Percentiles rank a stretch among this genome's conserved stretches.
Conservation (phyloP, 345 rosid genomes). For the Rhizophora apiculata region DNA sequence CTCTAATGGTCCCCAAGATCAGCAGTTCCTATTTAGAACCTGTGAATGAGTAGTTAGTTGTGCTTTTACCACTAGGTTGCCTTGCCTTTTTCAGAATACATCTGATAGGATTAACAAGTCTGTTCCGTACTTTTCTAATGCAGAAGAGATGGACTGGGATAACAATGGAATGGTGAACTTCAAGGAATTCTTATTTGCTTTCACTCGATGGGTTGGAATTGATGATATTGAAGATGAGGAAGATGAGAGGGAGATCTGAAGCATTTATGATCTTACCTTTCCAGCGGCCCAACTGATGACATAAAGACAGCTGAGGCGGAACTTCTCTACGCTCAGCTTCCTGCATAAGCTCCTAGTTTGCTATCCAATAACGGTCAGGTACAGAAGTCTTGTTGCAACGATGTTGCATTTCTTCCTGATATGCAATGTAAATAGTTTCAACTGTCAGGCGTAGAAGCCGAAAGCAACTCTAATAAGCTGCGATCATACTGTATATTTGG, state of each 20-base stretch:
- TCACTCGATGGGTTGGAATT: conserved; percentile 86
- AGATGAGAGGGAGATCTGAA: conserved; percentile 28
- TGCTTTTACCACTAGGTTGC: background rate
- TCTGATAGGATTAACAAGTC: background rate
- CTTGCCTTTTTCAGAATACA: background rate
- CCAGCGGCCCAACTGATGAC: background rate
- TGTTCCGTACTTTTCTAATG: conserved; percentile 12
- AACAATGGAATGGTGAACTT: conserved; percentile 86
- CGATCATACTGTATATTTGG: background rate
- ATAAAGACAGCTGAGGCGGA: background rate
- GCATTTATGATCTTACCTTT: background rate
- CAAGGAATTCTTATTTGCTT: conserved; percentile 92
- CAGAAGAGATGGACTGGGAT: conserved; percentile 99
- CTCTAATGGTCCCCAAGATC: too few species aligned
- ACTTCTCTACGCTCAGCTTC: background rate
- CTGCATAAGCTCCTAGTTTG: background rate
- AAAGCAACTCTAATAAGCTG: conserved; percentile 4
- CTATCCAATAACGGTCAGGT: conserved; percentile 10
- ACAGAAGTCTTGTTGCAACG: background rate
- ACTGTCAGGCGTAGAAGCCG: background rate
- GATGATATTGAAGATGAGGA: conserved; percentile 73
- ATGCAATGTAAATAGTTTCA: conserved; percentile 21
- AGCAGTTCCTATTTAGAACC: too few species aligned
- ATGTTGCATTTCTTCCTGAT: background rate
- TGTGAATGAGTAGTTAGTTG: background rate